Conservation (phyloP, 371 early-diverging fungal species). For the Chytridium lagenaria region DNA sequence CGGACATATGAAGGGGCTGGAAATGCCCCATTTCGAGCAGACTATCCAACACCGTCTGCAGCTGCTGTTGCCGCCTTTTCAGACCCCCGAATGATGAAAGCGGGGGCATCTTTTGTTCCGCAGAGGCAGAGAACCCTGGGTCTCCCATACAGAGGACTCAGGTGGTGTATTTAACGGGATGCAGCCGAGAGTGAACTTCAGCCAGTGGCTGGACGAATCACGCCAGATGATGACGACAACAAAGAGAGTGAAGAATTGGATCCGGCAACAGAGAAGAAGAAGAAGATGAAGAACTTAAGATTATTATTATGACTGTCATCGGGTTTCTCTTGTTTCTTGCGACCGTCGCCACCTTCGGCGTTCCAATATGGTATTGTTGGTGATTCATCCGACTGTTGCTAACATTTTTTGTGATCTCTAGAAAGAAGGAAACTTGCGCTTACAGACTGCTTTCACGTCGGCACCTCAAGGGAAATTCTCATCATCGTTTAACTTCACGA, state of each 20-base stretch:
- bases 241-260: not conserved
- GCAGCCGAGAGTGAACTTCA: too few species aligned
- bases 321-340: conserved; percentile 6
- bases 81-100: too few species aligned
- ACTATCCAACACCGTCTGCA: too few species aligned
- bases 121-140: too few species aligned
- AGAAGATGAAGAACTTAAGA: not conserved
- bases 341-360: conserved; percentile 13
- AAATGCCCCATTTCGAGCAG: too few species aligned
- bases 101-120: too few species aligned
- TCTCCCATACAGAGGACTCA: too few species aligned
- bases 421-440: conserved; percentile 22
- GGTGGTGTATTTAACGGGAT: too few species aligned
- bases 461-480: not conserved
- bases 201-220: too few species aligned
- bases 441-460: conserved; percentile 9
- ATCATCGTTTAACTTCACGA: not conserved
- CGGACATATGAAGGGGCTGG: too few species aligned
- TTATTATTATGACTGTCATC: not conserved
- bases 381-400: not conserved
- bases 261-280: not conserved
- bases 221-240: too few species aligned
- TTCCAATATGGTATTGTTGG: not conserved
- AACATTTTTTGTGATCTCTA: not conserved
- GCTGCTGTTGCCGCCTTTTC: too few species aligned